Evolutionary conservation across 2,329 filamentous ascomycete genomes (phyloP).

Genomic region (Penicillium freii): DNA sequence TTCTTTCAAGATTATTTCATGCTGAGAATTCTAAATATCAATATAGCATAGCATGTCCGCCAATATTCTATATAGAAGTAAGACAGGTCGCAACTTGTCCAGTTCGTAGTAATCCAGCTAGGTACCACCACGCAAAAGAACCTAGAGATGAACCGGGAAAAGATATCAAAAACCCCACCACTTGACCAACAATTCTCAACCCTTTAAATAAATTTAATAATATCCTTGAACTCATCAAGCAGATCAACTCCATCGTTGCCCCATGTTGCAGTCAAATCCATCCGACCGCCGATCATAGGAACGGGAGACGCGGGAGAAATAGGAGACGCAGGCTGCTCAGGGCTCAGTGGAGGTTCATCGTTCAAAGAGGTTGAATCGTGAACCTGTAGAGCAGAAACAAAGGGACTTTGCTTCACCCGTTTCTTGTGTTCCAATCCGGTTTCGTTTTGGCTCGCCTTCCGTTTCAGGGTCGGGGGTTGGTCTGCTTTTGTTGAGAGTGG

Average conservation of each 20-base stretch:
- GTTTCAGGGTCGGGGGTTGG: neutral
- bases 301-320: neutral
- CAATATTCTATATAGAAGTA: conserved; percentile 1
- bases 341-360: neutral
- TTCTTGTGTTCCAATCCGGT: neutral
- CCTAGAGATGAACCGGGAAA: neutral
- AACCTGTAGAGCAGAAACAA: neutral
- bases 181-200: neutral
- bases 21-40: neutral
- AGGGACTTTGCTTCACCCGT: neutral
- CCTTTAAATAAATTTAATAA: conserved; percentile 35
- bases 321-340: neutral
- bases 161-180: neutral
- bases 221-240: conserved; percentile 42
- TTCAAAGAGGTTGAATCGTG: neutral
- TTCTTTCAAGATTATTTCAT: neutral
- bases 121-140: neutral
- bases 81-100: neutral
- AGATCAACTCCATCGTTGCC: conserved; percentile 40
- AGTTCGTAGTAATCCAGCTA: neutral
- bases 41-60: neutral
- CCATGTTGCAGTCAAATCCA: conserved; percentile 23
- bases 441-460: conserved; percentile 5
- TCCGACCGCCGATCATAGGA: neutral
- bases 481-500: neutral